Evolutionary conservation across 805 yeast species (phyloP).

Genomic region (Debaryomyces prosopidis): DNA sequence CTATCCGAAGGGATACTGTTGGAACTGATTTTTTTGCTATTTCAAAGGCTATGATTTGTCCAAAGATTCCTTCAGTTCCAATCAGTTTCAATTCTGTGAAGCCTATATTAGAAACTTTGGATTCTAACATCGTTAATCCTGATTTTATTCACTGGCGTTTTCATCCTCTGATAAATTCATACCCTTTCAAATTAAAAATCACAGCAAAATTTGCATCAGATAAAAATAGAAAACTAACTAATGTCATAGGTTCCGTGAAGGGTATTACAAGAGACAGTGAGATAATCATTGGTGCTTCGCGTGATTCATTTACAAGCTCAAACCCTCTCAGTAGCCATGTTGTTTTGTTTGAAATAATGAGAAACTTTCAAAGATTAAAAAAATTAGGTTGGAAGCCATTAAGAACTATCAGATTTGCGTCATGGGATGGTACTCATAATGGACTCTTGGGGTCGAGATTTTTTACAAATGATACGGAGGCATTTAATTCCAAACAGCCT

Average conservation of each 20-base stretch:
- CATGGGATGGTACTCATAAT: slow-evolving; percentile 41
- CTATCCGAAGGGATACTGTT: slow-evolving; percentile 22
- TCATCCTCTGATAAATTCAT: slow-evolving; percentile 18
- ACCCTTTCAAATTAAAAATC: slow-evolving; percentile 14
- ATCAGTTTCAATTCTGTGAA: slow-evolving; percentile 23
- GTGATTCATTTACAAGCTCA: slow-evolving; percentile 37
- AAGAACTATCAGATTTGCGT: slow-evolving; percentile 38
- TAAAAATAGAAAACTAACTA: slow-evolving; percentile 20
- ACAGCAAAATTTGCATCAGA: slow-evolving; percentile 11
- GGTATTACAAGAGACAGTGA: slow-evolving; percentile 43
- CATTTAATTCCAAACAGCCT: slow-evolving; percentile 22
- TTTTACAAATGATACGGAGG: slow-evolving; percentile 18
- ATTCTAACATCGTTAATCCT: slow-evolving; percentile 1
- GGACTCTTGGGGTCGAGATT: slow-evolving; percentile 34
- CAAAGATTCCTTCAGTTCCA: slow-evolving; percentile 26
- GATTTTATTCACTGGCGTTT: slow-evolving; percentile 24
- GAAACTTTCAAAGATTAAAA: slow-evolving; percentile 30
- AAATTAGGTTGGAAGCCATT: slow-evolving; percentile 44
- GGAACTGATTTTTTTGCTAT: slow-evolving; percentile 4
- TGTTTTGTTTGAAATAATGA: slow-evolving; percentile 38
- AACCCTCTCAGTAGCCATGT: slow-evolving; percentile 43
- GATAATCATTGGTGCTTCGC: slow-evolving; percentile 38
- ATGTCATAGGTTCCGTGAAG: slow-evolving; percentile 31
- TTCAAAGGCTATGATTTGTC: not conserved
- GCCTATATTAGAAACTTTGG: slow-evolving; percentile 27